phyloP scores from a whole-genome alignment of 805 yeast species.

The Kodamaea hsintzibuensis region DNA sequence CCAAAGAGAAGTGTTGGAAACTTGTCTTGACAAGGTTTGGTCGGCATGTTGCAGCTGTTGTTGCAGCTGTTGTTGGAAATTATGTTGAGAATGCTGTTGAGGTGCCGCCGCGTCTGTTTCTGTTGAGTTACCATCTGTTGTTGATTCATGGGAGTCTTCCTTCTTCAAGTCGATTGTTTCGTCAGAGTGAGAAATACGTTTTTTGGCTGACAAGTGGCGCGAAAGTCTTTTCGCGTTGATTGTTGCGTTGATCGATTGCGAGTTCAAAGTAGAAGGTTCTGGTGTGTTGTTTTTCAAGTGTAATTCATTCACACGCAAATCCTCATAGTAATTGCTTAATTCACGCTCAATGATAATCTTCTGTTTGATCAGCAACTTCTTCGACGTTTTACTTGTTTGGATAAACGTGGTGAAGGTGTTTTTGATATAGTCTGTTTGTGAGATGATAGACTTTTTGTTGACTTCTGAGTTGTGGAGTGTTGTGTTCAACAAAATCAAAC shows the following conservation, averaged over 20 bases:
- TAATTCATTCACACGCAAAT: slow-evolving; percentile 38
- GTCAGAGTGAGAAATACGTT: slow-evolving; percentile 2
- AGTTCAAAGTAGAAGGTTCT: slow-evolving; percentile 3
- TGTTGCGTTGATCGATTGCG: slow-evolving; percentile 3
- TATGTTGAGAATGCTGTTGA: not conserved
- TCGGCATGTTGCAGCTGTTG: not conserved
- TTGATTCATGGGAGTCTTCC: slow-evolving; percentile 2
- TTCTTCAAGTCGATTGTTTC: slow-evolving; percentile 5
- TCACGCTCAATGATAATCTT: slow-evolving; percentile 47
- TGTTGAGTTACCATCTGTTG: slow-evolving; percentile 1
- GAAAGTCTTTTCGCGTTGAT: slow-evolving; percentile 10
- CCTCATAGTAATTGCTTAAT: slow-evolving; percentile 46
- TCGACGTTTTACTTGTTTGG: slow-evolving; percentile 33
- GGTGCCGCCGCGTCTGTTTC: not conserved
- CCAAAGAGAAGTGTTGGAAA: slow-evolving; percentile 38
- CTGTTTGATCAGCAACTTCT: slow-evolving; percentile 36
- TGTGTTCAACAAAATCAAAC: slow-evolving; percentile 72
- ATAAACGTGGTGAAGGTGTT: slow-evolving; percentile 44
- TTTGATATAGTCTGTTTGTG: slow-evolving; percentile 41
- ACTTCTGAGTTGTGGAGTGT: slow-evolving; percentile 63
- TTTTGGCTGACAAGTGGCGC: slow-evolving; percentile 11
- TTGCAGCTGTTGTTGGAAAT: not conserved
- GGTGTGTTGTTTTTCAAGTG: slow-evolving; percentile 30
- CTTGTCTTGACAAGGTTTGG: slow-evolving; percentile 22
- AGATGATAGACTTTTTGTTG: slow-evolving; percentile 37